Percentiles rank a stretch among this genome's conserved stretches.
Conservation (phyloP, 768 basidiomycete genomes). For the Lactarius sp. region DNA sequence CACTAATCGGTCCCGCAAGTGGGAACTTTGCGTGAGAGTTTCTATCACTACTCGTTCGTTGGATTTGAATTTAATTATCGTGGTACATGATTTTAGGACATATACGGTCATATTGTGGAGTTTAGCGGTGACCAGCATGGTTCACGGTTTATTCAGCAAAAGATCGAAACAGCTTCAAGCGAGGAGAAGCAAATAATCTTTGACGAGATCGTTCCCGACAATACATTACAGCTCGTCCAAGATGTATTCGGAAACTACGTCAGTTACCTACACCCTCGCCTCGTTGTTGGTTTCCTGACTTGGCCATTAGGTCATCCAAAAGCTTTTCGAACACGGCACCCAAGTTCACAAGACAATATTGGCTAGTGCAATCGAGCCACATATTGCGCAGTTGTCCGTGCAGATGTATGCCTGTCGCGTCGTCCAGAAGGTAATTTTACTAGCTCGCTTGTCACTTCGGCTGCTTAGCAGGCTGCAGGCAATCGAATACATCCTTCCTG, state of each 20-base stretch:
- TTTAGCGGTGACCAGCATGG: constrained; percentile 95
- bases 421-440: constrained; percentile 70
- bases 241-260: constrained; percentile 98
- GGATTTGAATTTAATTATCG: constrained; percentile 3
- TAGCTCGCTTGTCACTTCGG: constrained; percentile 11
- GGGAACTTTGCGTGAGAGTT: constrained; percentile 60
- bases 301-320: constrained; percentile 75
- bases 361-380: constrained; percentile 68
- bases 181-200: constrained; percentile 80
- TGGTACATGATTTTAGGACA: constrained; percentile 52
- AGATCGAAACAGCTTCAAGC: constrained; percentile 66
- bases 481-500: constrained; percentile 71
- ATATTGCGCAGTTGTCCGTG: constrained; percentile 68
- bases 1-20: constrained; percentile 68
- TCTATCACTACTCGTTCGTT: constrained; percentile 2
- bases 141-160: constrained; percentile 96
- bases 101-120: constrained; percentile 80
- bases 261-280: constrained; percentile 29
- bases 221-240: constrained; percentile 71
- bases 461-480: constrained; percentile 47
- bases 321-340: constrained; percentile 84
- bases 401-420: constrained; percentile 98
- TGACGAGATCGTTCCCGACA: constrained; percentile 79
- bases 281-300: constrained; percentile 11
- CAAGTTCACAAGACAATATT: constrained; percentile 67